Base-by-base conservation (phyloP, 257 asterid species). In the Primulina eburnea region DNA sequence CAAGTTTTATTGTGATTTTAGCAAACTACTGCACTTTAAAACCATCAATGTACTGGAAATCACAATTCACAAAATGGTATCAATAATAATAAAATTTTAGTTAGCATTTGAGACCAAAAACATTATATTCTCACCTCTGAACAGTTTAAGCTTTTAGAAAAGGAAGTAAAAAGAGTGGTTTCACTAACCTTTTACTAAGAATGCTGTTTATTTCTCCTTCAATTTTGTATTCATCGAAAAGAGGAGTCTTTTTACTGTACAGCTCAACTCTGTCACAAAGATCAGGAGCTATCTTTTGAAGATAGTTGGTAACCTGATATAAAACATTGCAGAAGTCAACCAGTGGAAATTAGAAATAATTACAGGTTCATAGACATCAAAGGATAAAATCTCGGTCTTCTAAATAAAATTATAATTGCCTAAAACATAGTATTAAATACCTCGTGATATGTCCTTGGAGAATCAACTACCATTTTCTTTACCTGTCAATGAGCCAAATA, bases 401-500 rank as follows among this genome's bases (percentile, higher is more conserved):
- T 30, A 57, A 63, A 69, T 72, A 61, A 64, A 33, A 40, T 16
- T 21, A 50, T 26, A 52, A 20, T 9, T 11, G 24, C 34, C 29
- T 18, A 33, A 69, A 64, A 50, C 68, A 65, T 57, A 20, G 53
- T 68, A 32, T 69, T 52, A 35, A 81, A 69, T 88, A 94, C 99
- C 97, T 94, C 99, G 58, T 94, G 95, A 82, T 89, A 94, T 38
- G 88, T 94, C 81, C 96, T 84, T 35, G 96, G 96, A 72, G 99
- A 94, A 84, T 94, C 99, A 67, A 94, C 97, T 50, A 91, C 82
- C 97, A 94, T 82, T 76, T 89, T 81, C 56, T 82, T 80, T 72
- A 94, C 99, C 99, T 94, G 87, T 64, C 83, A 70, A 77, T 28
- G 76, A 71, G 71, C 38, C 20, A 79, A 69, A 68, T 71, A 63